phyloP scores from a whole-genome alignment of 192 early-diverging fungal genomes.

The Lunasporangiospora selenospora region DNA sequence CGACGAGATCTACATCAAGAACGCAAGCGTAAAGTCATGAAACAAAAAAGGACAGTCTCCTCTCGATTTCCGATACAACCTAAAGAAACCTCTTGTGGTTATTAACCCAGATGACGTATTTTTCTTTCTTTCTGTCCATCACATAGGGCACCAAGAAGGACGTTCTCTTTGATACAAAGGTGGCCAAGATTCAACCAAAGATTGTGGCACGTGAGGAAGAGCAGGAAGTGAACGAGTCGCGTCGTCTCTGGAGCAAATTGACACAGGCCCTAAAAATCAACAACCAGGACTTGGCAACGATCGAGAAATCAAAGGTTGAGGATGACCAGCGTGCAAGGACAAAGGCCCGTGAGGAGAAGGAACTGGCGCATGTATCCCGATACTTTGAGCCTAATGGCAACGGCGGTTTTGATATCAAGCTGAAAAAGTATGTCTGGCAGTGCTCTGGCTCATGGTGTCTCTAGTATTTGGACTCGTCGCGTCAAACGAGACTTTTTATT shows the following conservation, averaged over 20 bases:
- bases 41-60: no score
- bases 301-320: slow-evolving; percentile 75
- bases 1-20: slow-evolving; percentile 68
- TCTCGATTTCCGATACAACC: no score
- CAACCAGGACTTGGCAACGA: slow-evolving; percentile 73
- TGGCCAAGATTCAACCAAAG: slow-evolving; percentile 72
- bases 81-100: no score
- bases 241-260: slow-evolving; percentile 78
- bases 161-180: slow-evolving; percentile 77
- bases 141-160: slow-evolving; percentile 55
- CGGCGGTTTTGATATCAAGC: slow-evolving; percentile 53
- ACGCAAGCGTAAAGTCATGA: slow-evolving; percentile 38
- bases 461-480: no score
- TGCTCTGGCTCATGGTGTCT: no score
- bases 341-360: slow-evolving; percentile 58
- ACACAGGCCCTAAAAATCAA: slow-evolving; percentile 70
- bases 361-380: slow-evolving; percentile 63
- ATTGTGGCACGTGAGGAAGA: slow-evolving; percentile 68
- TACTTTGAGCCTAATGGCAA: slow-evolving; percentile 61
- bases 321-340: slow-evolving; percentile 70
- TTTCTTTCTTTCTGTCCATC: background rate
- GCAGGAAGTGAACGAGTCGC: slow-evolving; percentile 85
- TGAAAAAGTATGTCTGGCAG: slow-evolving; percentile 36
- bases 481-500: no score
- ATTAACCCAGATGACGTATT: background rate